Evolutionary conservation across 768 basidiomycete genomes (phyloP).

Genomic region (Floccularia luteovirens): DNA sequence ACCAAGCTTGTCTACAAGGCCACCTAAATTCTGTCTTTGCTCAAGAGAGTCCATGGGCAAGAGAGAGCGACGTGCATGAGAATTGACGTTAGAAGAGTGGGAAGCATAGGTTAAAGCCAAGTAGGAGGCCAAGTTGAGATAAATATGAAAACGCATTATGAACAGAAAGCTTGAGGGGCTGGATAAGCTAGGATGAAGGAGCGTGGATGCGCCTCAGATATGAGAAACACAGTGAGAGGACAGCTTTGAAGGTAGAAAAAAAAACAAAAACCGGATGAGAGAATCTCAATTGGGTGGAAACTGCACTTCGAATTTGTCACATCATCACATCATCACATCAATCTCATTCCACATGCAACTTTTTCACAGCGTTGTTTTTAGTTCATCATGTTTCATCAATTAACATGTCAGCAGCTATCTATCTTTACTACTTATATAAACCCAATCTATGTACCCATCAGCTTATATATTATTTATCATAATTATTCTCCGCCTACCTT

Average conservation of each 20-base stretch:
- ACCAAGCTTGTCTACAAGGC: neutral
- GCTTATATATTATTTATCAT: no score
- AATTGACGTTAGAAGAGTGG: constrained; percentile 27
- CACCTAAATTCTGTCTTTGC: no score
- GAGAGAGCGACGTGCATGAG: constrained; percentile 27
- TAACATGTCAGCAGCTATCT: no score
- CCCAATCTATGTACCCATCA: no score
- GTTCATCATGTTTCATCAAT: no score
- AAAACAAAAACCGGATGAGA: constrained; percentile 9
- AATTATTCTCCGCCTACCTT: constrained; percentile 64
- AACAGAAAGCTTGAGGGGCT: constrained; percentile 16
- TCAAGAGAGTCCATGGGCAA: neutral
- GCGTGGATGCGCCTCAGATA: constrained; percentile 19
- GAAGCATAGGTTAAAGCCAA: constrained; percentile 21
- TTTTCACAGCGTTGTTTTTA: no score
- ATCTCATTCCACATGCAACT: no score
- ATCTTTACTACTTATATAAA: no score
- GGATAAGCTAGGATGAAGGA: constrained; percentile 26
- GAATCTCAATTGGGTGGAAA: no score
- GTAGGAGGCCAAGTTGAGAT: constrained; percentile 20
- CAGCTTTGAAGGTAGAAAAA: constrained; percentile 7
- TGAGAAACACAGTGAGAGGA: constrained; percentile 4
- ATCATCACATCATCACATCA: no score
- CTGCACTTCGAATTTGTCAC: no score
- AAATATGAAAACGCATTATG: constrained; percentile 21